phyloP scores from a whole-genome alignment of 768 basidiomycete species.

The Pleurotus tuoliensis region DNA sequence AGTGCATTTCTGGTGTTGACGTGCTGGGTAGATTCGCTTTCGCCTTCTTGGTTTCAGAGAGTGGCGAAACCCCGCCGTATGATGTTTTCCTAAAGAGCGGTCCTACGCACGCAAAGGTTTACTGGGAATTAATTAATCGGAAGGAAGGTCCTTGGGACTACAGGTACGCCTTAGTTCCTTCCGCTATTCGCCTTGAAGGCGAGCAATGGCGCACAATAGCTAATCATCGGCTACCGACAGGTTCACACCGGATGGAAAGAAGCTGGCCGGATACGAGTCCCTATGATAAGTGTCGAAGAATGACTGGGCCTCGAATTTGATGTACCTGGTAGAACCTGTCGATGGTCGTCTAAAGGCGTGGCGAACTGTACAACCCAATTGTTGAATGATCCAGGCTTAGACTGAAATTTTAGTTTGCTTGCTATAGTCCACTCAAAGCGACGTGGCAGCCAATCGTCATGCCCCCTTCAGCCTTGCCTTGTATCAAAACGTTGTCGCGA shows the following conservation, averaged over 20 bases:
- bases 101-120: conserved; percentile 22
- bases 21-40: conserved; percentile 22
- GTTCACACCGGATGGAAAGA: background rate
- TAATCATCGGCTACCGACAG: background rate
- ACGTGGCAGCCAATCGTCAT: too few species aligned
- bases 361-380: too few species aligned
- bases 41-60: conserved; percentile 20
- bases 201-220: background rate
- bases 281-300: too few species aligned
- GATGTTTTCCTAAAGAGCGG: conserved; percentile 20
- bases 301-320: too few species aligned
- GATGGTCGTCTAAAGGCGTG: too few species aligned
- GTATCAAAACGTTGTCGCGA: too few species aligned
- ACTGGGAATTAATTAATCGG: conserved; percentile 21
- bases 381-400: too few species aligned
- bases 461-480: too few species aligned
- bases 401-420: too few species aligned
- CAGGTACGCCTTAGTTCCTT: conserved; percentile 23
- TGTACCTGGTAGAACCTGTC: too few species aligned
- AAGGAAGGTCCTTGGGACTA: conserved; percentile 18
- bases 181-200: background rate
- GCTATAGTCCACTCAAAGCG: too few species aligned
- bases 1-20: background rate
- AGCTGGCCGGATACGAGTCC: background rate
- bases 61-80: conserved; percentile 11